Percentiles rank a stretch among this genome's conserved stretches.
Conservation (phyloP, 441 rosid species). For the Corymbia citriodora region DNA sequence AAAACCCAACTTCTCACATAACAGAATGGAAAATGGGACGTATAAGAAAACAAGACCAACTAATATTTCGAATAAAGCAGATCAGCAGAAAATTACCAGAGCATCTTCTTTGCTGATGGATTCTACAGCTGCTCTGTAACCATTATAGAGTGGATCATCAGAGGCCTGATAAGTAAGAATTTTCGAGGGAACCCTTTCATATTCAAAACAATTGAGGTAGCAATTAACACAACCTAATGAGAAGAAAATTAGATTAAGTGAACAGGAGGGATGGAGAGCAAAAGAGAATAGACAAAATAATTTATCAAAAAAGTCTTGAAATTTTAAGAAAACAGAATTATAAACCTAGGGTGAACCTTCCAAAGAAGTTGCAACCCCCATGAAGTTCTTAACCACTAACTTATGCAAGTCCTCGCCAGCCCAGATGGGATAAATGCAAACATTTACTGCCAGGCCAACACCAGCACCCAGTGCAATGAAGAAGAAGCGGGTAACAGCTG, state of each 20-base stretch:
- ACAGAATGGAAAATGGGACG: background rate
- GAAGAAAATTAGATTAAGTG: constrained; percentile 9
- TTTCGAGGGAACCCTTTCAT: constrained; percentile 53
- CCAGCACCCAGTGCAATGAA: constrained; percentile 65
- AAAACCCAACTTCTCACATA: constrained; percentile 40
- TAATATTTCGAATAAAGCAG: constrained; percentile 2
- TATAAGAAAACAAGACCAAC: background rate
- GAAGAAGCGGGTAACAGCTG: constrained; percentile 52
- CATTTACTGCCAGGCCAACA: constrained; percentile 49
- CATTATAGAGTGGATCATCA: constrained; percentile 59
- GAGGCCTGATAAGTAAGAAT: constrained; percentile 61
- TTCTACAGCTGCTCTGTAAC: constrained; percentile 65
- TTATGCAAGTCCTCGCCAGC: constrained; percentile 74
- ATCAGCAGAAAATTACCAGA: constrained; percentile 35
- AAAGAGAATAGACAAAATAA: background rate
- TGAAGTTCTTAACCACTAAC: constrained; percentile 56
- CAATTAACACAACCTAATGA: constrained; percentile 48
- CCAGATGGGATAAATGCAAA: constrained; percentile 71
- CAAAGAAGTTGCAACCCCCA: constrained; percentile 57
- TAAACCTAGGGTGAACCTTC: constrained; percentile 38
- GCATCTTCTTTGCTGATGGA: constrained; percentile 63
- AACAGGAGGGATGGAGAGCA: background rate
- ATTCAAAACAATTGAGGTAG: constrained; percentile 48
- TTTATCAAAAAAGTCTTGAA: background rate
- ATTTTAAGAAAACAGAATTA: background rate